These are phyloP conservation scores for Pilaira anomala DNA, from an alignment of 192 early-diverging fungal species.

Conservation along the genomic window DNA sequence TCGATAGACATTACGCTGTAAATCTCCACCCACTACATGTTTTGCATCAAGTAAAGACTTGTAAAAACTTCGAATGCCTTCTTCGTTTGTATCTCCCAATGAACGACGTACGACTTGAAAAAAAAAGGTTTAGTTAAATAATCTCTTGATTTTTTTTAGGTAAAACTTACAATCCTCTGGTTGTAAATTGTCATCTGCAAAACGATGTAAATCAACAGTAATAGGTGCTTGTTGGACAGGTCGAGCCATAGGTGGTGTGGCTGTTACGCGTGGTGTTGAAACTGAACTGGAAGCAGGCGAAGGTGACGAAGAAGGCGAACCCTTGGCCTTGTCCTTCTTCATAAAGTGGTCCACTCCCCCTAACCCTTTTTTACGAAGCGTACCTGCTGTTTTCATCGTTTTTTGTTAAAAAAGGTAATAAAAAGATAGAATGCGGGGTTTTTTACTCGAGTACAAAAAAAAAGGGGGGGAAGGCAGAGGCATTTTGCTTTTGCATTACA, in stretches of 20 bases:
- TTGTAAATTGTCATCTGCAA: constrained; percentile 31
- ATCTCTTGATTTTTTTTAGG: not conserved
- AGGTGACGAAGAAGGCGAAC: not conserved
- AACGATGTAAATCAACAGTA: constrained; percentile 25
- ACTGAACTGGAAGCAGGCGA: not conserved
- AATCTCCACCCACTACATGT: constrained; percentile 62
- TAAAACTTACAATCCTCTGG: constrained; percentile 26
- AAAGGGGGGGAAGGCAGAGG: too few relatives aligned
- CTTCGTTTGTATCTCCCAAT: constrained; percentile 54
- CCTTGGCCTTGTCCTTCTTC: constrained; percentile 19
- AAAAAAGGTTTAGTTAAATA: not conserved
- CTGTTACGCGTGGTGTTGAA: not conserved
- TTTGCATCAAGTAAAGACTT: constrained; percentile 59
- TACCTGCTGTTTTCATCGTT: constrained; percentile 11
- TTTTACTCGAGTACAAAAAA: too few relatives aligned
- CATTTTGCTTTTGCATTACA: too few relatives aligned
- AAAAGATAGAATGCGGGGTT: not conserved
- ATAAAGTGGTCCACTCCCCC: constrained; percentile 11
- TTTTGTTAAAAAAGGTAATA: not conserved
- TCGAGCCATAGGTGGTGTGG: constrained; percentile 1
- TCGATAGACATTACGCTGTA: constrained; percentile 79
- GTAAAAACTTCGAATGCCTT: constrained; percentile 54
- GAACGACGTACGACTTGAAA: constrained; percentile 50
- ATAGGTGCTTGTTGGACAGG: constrained; percentile 9
- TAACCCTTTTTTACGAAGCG: constrained; percentile 12